A percentile compares a stretch with the other conserved stretches of the same genome.
Conservation (phyloP, 148 eudicot genomes). For the Simmondsia chinensis region DNA sequence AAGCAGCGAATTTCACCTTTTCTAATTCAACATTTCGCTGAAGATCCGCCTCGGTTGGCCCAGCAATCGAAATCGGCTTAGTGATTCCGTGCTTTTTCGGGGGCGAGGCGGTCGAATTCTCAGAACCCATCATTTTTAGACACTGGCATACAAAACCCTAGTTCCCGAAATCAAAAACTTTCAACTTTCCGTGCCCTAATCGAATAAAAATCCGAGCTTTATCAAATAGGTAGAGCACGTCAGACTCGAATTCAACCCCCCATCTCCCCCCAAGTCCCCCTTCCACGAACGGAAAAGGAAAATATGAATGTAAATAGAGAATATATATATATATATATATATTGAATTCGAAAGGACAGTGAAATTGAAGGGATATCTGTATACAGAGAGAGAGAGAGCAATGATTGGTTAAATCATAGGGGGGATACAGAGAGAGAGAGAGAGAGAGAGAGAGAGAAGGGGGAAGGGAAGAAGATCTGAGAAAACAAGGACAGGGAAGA, state of each 20-base stretch:
- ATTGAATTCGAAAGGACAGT: background rate
- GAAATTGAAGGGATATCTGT: background rate
- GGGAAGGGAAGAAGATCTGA: background rate
- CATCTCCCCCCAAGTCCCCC: too few species aligned
- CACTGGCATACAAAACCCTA: background rate
- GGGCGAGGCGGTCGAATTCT: slow-evolving; percentile 13
- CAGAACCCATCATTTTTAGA: slow-evolving; percentile 28
- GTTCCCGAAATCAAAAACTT: slow-evolving; percentile 7
- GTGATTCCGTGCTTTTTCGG: slow-evolving; percentile 31
- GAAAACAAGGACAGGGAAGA: background rate
- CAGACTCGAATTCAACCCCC: too few species aligned
- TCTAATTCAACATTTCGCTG: slow-evolving; percentile 41
- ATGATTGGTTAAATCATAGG: slow-evolving; percentile 6
- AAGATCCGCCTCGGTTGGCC: slow-evolving; percentile 50
- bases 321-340: background rate
- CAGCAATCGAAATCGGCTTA: slow-evolving; percentile 51
- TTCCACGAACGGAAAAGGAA: background rate
- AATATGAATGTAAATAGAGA: background rate
- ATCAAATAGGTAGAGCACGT: background rate
- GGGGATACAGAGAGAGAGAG: slow-evolving; percentile 1
- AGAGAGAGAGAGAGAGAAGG: slow-evolving; percentile 5
- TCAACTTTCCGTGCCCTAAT: slow-evolving; percentile 9
- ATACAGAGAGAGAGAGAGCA: background rate
- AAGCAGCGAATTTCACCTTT: slow-evolving; percentile 21
- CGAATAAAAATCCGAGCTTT: too few species aligned